Evolutionary conservation across 2,329 filamentous ascomycete species (phyloP), one percentile per base, ranked within the genome.

Genomic region (Tolypocladium amazonense): DNA sequence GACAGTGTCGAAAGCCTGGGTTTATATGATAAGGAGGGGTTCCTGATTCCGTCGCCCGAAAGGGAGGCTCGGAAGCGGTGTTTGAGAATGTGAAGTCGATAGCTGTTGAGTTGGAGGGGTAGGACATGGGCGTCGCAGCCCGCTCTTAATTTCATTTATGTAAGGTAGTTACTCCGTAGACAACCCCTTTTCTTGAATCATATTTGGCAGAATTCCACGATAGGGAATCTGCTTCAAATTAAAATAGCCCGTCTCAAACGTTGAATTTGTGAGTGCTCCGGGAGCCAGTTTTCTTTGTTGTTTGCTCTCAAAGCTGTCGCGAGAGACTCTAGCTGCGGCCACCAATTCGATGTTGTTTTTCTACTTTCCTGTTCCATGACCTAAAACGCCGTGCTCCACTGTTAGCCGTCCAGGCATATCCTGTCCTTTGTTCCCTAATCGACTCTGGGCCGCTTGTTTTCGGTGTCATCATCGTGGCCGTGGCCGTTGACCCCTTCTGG

Each of bases 391-490:
- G 60, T 62, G 54, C 64, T 61, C 50, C 60, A 58, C 11, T 45
- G 56, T 56, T 33, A 30, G 58, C 27, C 37, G 43, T 25, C 27
- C 30, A 38, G 27, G 30, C 30, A n/a, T 23, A 30, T 33, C 8
- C 30, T 14, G 20, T 41, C 45, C 2, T 20, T 14, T 2, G 18
- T 8, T 35, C 56, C 27, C 37, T 68, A 79, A 57, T 81, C 79
- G 3, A 77, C 77, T 38, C 79, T 72, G 1, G 73, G 71, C 54
- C 80, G 73, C 68, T 83, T 83, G 64, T 67, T 80, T 57, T 81
- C 79, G 2, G 71, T 59, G 38, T 75, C 74, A 11, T 73, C 73
- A 18, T 68, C 73, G 3, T 60, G 20, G 45, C 70, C 74, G 60
- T 76, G 69, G 3, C 78, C 78, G 59, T 81, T 76, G 37, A 72